phyloP scores from a whole-genome alignment of 768 basidiomycete species.

The Leccinum sublutescens region DNA sequence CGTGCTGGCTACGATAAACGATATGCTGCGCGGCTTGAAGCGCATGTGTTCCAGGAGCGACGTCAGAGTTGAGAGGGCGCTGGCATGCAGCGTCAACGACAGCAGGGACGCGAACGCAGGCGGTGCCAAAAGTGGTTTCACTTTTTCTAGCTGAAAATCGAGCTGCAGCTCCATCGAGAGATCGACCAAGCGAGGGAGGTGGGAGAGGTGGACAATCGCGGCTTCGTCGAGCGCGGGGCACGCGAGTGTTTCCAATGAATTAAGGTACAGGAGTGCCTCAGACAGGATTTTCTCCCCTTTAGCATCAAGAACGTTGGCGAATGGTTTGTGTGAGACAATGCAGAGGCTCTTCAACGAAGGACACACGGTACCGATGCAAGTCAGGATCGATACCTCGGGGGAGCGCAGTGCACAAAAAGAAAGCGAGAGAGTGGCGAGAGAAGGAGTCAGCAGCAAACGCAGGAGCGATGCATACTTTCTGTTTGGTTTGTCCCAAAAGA shows the following conservation, averaged over 20 bases:
- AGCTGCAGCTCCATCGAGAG: constrained; percentile 17
- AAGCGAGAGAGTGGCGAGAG: constrained; percentile 18
- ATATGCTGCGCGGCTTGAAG: constrained; percentile 13
- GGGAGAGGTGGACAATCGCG: constrained; percentile 25
- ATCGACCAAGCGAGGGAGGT: constrained; percentile 12
- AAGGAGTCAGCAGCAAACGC: constrained; percentile 21
- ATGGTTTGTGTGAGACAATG: constrained; percentile 1
- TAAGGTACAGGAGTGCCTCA: constrained; percentile 18
- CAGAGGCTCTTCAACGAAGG: constrained; percentile 17
- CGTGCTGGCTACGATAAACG: constrained; percentile 11
- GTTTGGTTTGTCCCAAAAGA: constrained; percentile 17
- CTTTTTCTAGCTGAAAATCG: constrained; percentile 14
- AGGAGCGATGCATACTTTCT: constrained; percentile 20
- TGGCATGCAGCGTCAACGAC: constrained; percentile 10
- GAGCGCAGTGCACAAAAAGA: constrained; percentile 6
- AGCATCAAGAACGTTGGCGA: constrained; percentile 5
- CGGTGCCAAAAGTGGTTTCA: constrained; percentile 8
- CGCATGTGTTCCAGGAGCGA: constrained; percentile 20
- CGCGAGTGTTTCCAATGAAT: constrained; percentile 14
- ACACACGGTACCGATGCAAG: constrained; percentile 20
- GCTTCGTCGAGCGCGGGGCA: constrained; percentile 22
- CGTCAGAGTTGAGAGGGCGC: constrained; percentile 17
- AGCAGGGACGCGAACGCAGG: constrained; percentile 18
- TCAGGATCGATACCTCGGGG: constrained; percentile 20
- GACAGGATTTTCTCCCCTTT: constrained; percentile 22